Evolutionary conservation across 768 basidiomycete genomes (phyloP), one percentile per base, ranked within the genome.

Genomic region (Suillus decipiens): DNA sequence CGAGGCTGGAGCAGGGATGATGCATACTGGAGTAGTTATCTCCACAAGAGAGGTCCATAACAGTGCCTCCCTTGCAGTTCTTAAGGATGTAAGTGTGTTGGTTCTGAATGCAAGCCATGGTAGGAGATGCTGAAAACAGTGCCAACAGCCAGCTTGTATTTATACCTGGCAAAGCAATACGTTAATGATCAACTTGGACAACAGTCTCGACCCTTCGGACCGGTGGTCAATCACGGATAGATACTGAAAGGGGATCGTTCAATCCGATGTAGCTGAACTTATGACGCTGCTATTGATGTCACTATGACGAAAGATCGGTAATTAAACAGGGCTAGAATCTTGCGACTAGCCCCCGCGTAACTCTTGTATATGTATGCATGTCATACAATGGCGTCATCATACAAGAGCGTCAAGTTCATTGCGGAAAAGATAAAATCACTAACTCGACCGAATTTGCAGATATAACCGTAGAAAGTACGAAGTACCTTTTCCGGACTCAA

Each of bases 21-120:
- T 19, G 74, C 82, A 33, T 63, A 84, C 84, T 78, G 55, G 83
- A 78, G 9, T 53, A 69, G 63, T 82, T 78, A 68, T 87, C 86
- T 9, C 63, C 75, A 4, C 80, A 84, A 19, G 86, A 87, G 61
- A 88, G 77, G 67, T 88, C 86, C 31, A 86, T 65, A 33, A 79
- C 82, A 5, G 82, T 87, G 3, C 79, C 80, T 9, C 79, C 76
- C 72, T 84, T 81, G 68, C 73, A 78, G 72, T 88, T 89, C 45
- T 70, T 75, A 66, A 88, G 77, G 39, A 66, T 76, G 74, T 84
- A 87, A 0, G 68, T 76, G 17, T 42, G 61, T 22, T 82, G 81
- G 19, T 63, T 67, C 64, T 75, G 69, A 57, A 81, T 64, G 67
- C 17, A 41, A 42, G 68, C 10, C 74, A 75, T 74, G 22, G 24